Evolutionary conservation across 768 basidiomycete species (phyloP).

Genomic region (Galerina marginata): DNA sequence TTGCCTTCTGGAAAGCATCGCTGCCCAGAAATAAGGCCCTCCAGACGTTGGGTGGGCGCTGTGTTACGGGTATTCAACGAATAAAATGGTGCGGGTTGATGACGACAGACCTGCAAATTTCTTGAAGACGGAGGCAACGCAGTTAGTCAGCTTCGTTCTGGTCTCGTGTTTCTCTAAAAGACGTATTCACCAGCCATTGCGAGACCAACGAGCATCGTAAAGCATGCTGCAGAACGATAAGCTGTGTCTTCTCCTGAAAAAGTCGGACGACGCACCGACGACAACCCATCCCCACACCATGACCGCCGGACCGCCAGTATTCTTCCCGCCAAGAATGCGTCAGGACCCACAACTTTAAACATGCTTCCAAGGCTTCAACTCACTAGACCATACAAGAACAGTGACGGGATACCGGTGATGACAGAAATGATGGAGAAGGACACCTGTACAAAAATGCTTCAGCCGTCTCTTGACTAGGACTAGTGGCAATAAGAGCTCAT

Average conservation of each 20-base stretch:
- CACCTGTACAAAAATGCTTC: constrained; percentile 36
- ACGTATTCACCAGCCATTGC: constrained; percentile 70
- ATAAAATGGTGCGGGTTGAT: background rate
- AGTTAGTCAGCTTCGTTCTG: background rate
- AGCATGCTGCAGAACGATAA: constrained; percentile 47
- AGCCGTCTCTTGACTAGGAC: constrained; percentile 1
- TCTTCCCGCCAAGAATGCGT: constrained; percentile 39
- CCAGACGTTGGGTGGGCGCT: constrained; percentile 76
- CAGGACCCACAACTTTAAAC: background rate
- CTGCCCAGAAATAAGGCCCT: constrained; percentile 84
- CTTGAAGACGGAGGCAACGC: constrained; percentile 25
- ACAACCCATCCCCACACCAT: constrained; percentile 82
- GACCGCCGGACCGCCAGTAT: constrained; percentile 75
- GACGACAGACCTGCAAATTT: constrained; percentile 50
- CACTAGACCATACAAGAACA: constrained; percentile 73
- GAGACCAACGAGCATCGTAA: constrained; percentile 74
- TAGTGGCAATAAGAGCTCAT: constrained; percentile 9
- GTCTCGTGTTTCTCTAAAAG: background rate
- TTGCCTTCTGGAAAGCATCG: constrained; percentile 65
- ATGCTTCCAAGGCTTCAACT: constrained; percentile 23
- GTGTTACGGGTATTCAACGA: background rate
- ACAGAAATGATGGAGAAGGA: constrained; percentile 81
- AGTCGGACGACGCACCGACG: constrained; percentile 49
- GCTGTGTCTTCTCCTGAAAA: background rate
- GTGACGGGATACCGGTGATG: constrained; percentile 72